Evolutionary conservation across 2,329 filamentous ascomycete species (phyloP).

Genomic region (Sporothrix variecibatus): DNA sequence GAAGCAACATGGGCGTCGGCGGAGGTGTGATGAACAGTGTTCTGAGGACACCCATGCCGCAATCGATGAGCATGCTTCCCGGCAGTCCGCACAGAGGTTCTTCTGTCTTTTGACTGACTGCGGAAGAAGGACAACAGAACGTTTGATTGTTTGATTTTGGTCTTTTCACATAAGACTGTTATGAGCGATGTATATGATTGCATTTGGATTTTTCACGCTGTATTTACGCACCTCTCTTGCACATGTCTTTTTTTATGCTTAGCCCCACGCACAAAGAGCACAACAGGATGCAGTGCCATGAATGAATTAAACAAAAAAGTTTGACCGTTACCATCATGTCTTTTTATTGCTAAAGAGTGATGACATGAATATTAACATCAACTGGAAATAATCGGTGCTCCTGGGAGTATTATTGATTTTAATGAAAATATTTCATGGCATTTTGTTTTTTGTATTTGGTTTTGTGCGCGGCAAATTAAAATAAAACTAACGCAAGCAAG

Average conservation of each 20-base stretch:
- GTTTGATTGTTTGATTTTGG: not conserved
- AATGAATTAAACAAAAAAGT: not conserved
- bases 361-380: too few relatives aligned
- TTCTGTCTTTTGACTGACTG: not conserved
- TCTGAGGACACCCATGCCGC: constrained; percentile 1
- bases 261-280: not conserved
- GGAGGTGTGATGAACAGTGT: not conserved
- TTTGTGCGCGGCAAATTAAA: too few relatives aligned
- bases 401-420: too few relatives aligned
- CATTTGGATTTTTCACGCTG: not conserved
- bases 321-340: not conserved
- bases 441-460: too few relatives aligned
- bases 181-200: constrained; percentile 18
- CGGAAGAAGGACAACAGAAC: not conserved
- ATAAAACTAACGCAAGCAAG: too few relatives aligned
- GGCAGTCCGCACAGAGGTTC: constrained; percentile 16
- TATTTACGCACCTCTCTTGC: not conserved
- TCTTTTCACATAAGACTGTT: not conserved
- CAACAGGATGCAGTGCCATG: not conserved
- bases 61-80: constrained; percentile 9
- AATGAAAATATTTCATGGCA: too few relatives aligned
- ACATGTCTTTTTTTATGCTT: not conserved
- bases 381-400: too few relatives aligned
- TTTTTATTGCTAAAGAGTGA: too few relatives aligned
- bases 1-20: not conserved